A percentile compares a stretch with the other conserved stretches of the same genome.
phyloP scores from a whole-genome alignment of 1,284 basidiomycete genomes.

The Microstroma glucosiphilum region DNA sequence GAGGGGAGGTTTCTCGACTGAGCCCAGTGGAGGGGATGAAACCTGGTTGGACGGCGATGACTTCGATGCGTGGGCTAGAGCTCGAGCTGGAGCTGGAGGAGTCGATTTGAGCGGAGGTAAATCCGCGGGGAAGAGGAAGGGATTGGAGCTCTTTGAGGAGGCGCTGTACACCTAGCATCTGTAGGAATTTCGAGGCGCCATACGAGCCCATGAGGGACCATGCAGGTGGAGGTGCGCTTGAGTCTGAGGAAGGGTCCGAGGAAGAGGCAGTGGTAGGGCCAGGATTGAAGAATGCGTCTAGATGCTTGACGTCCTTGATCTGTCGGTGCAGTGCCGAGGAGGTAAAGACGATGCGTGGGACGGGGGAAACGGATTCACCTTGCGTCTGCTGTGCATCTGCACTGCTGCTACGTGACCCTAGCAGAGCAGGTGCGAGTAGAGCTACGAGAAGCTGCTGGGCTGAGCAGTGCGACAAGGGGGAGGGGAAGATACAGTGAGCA shows the following conservation, averaged over 20 bases:
- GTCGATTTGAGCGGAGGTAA: no score
- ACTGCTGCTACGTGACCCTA: neutral
- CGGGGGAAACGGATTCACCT: no score
- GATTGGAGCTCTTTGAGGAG: neutral
- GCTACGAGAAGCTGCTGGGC: neutral
- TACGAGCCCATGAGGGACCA: neutral
- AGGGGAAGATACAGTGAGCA: neutral
- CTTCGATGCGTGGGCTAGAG: no score
- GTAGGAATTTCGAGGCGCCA: slow-evolving; percentile 5
- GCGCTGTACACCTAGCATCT: slow-evolving; percentile 2
- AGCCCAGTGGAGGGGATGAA: neutral
- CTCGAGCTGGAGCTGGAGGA: no score
- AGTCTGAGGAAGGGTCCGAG: neutral
- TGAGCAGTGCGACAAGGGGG: neutral
- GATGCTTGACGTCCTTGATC: neutral
- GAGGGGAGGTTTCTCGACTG: neutral
- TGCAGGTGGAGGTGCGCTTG: neutral
- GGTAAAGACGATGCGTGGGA: slow-evolving; percentile 4
- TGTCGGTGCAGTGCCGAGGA: neutral
- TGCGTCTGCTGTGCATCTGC: no score
- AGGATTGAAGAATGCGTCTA: neutral
- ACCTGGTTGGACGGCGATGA: neutral
- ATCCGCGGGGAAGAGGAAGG: no score
- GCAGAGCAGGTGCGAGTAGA: neutral
- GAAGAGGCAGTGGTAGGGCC: neutral